phyloP scores from a whole-genome alignment of 345 rosid species.

The Populus ilicifolia region DNA sequence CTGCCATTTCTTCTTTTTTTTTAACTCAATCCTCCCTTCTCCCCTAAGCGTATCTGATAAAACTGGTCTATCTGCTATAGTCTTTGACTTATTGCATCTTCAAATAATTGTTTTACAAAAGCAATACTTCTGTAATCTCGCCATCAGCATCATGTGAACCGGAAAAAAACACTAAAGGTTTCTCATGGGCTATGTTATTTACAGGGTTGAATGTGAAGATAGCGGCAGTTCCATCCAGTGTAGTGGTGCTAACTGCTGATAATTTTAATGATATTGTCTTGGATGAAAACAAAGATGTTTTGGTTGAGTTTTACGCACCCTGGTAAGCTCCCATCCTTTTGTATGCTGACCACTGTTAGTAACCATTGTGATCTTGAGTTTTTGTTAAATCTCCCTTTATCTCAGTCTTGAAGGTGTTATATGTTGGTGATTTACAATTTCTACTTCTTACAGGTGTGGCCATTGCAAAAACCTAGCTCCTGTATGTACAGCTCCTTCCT shows the following conservation, averaged over 20 bases:
- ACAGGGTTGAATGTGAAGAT: constrained; percentile 89
- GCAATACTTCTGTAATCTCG: not conserved
- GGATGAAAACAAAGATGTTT: constrained; percentile 82
- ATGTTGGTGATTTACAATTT: constrained; percentile 15
- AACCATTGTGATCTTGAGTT: not conserved
- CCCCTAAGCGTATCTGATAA: not conserved
- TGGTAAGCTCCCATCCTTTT: constrained; percentile 44
- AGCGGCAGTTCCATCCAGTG: constrained; percentile 69
- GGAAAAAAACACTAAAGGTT: not conserved
- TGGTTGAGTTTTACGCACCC: constrained; percentile 98
- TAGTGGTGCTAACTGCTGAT: constrained; percentile 68
- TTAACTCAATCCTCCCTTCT: not conserved
- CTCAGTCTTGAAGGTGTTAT: not conserved
- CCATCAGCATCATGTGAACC: not conserved
- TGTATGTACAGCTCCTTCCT: constrained; percentile 40
- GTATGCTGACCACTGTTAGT: not conserved
- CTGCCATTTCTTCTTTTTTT: not conserved
- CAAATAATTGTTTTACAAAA: not conserved
- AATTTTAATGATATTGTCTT: constrained; percentile 75
- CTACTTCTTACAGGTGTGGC: constrained; percentile 75
- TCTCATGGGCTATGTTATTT: constrained; percentile 12
- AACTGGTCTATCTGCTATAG: not conserved
- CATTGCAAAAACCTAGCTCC: constrained; percentile 98
- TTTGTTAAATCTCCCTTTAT: not conserved
- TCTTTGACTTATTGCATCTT: not conserved